Evolutionary conservation across 2,329 filamentous ascomycete genomes (phyloP).

Genomic region (Coniochaeta ligniaria): DNA sequence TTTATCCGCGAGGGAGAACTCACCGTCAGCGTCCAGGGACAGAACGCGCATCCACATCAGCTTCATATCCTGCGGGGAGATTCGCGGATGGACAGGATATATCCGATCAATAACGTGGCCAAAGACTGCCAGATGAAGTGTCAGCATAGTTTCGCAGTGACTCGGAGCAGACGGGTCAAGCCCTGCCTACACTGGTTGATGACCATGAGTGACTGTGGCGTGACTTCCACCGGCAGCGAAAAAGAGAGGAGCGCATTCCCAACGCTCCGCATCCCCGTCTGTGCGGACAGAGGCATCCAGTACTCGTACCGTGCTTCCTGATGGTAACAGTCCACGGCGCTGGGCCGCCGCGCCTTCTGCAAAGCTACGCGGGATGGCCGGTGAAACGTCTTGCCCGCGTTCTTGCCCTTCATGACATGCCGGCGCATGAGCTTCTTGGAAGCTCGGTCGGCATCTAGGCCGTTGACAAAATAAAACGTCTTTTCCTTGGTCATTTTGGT

Average conservation of each 20-base stretch:
- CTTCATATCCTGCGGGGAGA: slow-evolving; percentile 1
- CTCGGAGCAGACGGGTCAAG: neutral
- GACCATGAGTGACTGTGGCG: neutral
- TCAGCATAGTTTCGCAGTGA: neutral
- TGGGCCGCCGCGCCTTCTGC: neutral
- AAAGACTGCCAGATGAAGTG: neutral
- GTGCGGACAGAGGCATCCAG: neutral
- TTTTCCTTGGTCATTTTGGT: neutral
- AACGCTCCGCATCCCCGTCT: neutral
- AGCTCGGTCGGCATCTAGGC: slow-evolving; percentile 6
- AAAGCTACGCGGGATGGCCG: slow-evolving; percentile 7
- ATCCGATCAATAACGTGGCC: neutral
- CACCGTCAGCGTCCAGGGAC: slow-evolving; percentile 7
- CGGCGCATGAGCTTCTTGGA: slow-evolving; percentile 12
- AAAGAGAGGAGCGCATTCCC: neutral
- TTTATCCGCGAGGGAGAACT: neutral
- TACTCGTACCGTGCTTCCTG: slow-evolving; percentile 1
- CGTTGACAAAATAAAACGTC: slow-evolving; percentile 7
- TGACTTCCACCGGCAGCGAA: neutral
- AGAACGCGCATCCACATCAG: slow-evolving; percentile 4
- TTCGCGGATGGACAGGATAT: neutral
- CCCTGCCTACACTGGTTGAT: neutral
- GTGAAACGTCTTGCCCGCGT: slow-evolving; percentile 11
- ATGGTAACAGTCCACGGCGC: slow-evolving; percentile 2
- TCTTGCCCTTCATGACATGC: slow-evolving; percentile 16